Evolutionary conservation across 2,329 filamentous ascomycete genomes (phyloP), one percentile per base, ranked within the genome.

Genomic region (Orbilia brochopaga): DNA sequence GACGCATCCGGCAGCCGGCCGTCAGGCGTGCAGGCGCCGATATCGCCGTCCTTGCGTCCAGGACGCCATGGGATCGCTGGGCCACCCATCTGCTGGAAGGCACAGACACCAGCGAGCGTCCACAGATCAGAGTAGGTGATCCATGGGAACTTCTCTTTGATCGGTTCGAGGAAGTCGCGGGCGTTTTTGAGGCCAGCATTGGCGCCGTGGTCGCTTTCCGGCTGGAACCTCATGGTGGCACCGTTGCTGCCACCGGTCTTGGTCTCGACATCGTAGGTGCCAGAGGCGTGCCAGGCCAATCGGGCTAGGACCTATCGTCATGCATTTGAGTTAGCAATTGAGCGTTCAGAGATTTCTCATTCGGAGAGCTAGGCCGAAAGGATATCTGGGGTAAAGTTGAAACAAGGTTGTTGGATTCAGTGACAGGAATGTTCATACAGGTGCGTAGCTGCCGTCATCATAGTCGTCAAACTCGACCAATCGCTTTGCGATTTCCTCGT

Each of bases 71-170:
- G 91, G 76, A 99, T 87, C 77, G 83, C 82, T 74, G 93, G 93
- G 5, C 93, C 93, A 79, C 92, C 87, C 88, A 97, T 93, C 83
- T 99, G 93, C 83, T 97, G 93, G 79, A 97, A 87, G 76, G 92
- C 90, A 79, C 84, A 86, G 75, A 94, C 87, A 78, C 91, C 94
- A 59, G 82, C 88, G 64, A 99, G 87, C 73, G 94, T 97, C 94
- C 93, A 97, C 76, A 99, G 88, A 79, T 99, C 93, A 13, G 92
- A 95, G 85, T 97, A 96, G 74, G 85, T 85, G 82, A 97, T 96
- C 94, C 93, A 97, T 57, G 93, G 92, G 85, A 91, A 92, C 81
- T 92, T 87, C 76, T 84, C 85, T 86, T 97, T 96, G 77, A 97
- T 84, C 74, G 92, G 92, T 82, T 95, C 90, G 69, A 97, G 86